A percentile compares a stretch with the other conserved stretches of the same genome.
These are phyloP conservation scores for Fraxinus platypoda DNA, from an alignment of 305 asterid genomes.

Conservation along the genomic window DNA sequence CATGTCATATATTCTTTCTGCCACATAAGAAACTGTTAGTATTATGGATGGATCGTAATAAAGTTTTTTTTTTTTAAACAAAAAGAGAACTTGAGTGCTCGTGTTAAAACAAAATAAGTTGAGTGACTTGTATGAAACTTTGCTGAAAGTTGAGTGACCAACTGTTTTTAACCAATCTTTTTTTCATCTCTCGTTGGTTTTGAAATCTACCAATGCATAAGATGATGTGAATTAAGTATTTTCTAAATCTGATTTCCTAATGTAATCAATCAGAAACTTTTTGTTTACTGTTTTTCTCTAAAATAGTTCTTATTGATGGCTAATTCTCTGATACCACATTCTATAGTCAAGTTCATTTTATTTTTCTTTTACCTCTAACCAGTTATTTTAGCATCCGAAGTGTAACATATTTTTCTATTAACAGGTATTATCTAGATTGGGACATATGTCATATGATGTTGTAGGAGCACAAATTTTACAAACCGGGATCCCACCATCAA, in stretches of 20 bases:
- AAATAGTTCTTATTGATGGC: background rate
- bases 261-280: background rate
- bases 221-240: background rate
- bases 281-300: background rate
- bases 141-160: background rate
- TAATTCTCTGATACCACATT: background rate
- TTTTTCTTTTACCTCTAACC: background rate
- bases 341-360: background rate
- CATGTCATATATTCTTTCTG: background rate
- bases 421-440: slow-evolving; percentile 90
- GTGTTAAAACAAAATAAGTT: background rate
- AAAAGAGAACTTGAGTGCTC: background rate
- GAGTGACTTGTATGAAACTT: background rate
- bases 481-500: slow-evolving; percentile 89
- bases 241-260: background rate
- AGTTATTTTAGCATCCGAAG: background rate
- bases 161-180: background rate
- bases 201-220: background rate
- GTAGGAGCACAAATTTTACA: slow-evolving; percentile 88
- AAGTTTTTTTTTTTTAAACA: background rate
- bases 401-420: slow-evolving; percentile 14
- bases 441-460: slow-evolving; percentile 87
- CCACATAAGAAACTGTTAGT: background rate
- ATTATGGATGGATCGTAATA: background rate
- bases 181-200: background rate